A percentile compares a stretch with the other conserved stretches of the same genome.
phyloP scores from a whole-genome alignment of 1,284 basidiomycete genomes.

The Abortiporus biennis region DNA sequence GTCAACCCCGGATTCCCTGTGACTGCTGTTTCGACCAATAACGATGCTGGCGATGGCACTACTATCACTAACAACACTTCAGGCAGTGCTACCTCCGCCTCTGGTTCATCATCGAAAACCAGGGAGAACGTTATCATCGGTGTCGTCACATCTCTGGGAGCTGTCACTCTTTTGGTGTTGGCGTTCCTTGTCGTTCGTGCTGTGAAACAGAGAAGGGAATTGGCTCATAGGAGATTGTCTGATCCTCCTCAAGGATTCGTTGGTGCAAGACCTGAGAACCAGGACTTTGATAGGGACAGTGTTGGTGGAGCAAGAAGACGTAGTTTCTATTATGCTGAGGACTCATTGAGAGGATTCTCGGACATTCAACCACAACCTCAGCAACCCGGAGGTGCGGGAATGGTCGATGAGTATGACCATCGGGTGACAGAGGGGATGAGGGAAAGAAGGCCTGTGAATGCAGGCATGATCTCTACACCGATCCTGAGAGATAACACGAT shows the following conservation, averaged over 20 bases:
- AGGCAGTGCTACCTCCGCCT: too few relatives aligned
- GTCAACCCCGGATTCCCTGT: conserved; percentile 57
- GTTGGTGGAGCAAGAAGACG: conserved; percentile 63
- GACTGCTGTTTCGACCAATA: conserved; percentile 31
- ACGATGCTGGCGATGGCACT: conserved; percentile 34
- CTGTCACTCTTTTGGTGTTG: conserved; percentile 60
- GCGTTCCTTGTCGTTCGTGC: conserved; percentile 57
- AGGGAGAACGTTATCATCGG: conserved; percentile 77
- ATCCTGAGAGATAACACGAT: conserved; percentile 27
- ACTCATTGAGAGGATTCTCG: conserved; percentile 59
- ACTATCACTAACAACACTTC: conserved; percentile 17
- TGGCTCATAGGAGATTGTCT: conserved; percentile 56
- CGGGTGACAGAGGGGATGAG: conserved; percentile 17
- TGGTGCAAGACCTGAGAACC: conserved; percentile 47
- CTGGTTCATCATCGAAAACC: conserved; percentile 25
- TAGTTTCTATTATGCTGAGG: conserved; percentile 81
- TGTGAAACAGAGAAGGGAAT: conserved; percentile 51
- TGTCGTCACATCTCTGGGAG: conserved; percentile 70
- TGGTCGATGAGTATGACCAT: conserved; percentile 13
- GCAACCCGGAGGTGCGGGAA: conserved; percentile 2
- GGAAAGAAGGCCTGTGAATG: conserved; percentile 21
- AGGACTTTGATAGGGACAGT: conserved; percentile 70
- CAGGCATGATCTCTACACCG: conserved; percentile 22
- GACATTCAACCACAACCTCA: conserved; percentile 4
- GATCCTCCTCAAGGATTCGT: conserved; percentile 36